These are phyloP conservation scores for Bjerkandera adusta DNA, from an alignment of 1,284 basidiomycete genomes.

Conservation along the genomic window DNA sequence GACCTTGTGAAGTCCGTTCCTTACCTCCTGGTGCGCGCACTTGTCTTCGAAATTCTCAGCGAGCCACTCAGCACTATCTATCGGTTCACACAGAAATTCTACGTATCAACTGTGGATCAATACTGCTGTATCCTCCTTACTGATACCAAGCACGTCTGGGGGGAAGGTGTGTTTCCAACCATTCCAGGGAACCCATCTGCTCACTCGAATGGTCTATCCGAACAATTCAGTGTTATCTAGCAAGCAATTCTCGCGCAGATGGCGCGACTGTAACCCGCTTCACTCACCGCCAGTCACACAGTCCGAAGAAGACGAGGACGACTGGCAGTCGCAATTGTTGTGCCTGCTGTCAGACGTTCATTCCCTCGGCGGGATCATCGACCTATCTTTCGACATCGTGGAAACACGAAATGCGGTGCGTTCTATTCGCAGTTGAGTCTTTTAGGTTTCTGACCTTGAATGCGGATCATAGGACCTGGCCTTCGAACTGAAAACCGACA, in stretches of 20 bases:
- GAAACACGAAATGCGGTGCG: slow-evolving; percentile 61
- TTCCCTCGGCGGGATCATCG: slow-evolving; percentile 52
- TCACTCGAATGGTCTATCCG: neutral
- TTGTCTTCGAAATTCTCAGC: slow-evolving; percentile 11
- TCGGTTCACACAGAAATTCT: slow-evolving; percentile 49
- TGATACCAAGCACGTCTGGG: slow-evolving; percentile 72
- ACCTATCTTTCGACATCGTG: slow-evolving; percentile 55
- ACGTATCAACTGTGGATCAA: slow-evolving; percentile 50
- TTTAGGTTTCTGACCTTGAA: too few species aligned
- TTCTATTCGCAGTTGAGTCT: too few species aligned
- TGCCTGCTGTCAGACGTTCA: slow-evolving; percentile 54
- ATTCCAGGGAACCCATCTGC: neutral
- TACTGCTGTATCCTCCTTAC: slow-evolving; percentile 63
- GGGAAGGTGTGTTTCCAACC: slow-evolving; percentile 51
- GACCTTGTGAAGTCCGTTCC: slow-evolving; percentile 57
- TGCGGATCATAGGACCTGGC: slow-evolving; percentile 57
- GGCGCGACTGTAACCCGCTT: slow-evolving; percentile 53
- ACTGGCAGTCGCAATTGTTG: slow-evolving; percentile 52
- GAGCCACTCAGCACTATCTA: slow-evolving; percentile 2
- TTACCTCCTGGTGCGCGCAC: slow-evolving; percentile 63
- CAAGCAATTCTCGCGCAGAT: slow-evolving; percentile 62
- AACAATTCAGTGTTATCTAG: slow-evolving; percentile 48
- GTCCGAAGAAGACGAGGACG: slow-evolving; percentile 43
- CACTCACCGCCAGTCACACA: slow-evolving; percentile 1
- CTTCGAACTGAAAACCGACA: slow-evolving; percentile 53